Percentiles rank a stretch among this genome's conserved stretches.
Evolutionary conservation across 805 yeast genomes (phyloP).

Genomic region (Wickerhamiella brachini): DNA sequence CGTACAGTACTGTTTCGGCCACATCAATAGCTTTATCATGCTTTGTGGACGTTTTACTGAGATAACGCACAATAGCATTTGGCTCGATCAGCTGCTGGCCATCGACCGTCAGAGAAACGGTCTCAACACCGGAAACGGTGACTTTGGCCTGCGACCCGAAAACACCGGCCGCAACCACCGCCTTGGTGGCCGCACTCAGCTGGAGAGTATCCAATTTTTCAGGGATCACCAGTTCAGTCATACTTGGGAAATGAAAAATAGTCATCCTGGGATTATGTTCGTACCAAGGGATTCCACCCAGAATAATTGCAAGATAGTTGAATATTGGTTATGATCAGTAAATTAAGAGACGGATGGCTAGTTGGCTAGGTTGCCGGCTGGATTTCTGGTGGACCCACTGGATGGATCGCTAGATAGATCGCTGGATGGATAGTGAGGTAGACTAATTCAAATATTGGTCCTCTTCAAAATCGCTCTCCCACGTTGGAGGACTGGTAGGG

Average conservation of each 20-base stretch:
- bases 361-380: not conserved
- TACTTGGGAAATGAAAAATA: not conserved
- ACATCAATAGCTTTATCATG: slow-evolving; percentile 20
- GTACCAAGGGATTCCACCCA: too few species aligned
- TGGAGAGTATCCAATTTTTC: slow-evolving; percentile 10
- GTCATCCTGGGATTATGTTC: not conserved
- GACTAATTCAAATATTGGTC: not conserved
- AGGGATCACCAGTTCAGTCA: slow-evolving; percentile 15
- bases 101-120: slow-evolving; percentile 12
- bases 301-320: too few species aligned
- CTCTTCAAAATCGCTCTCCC: not conserved
- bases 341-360: too few species aligned
- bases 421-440: too few species aligned
- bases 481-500: not conserved
- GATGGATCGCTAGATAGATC: too few species aligned
- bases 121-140: slow-evolving; percentile 11
- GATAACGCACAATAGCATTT: slow-evolving; percentile 38
- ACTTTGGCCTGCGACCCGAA: slow-evolving; percentile 22
- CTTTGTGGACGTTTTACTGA: slow-evolving; percentile 14
- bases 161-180: slow-evolving; percentile 30
- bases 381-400: too few species aligned
- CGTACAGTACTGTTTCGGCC: slow-evolving; percentile 29
- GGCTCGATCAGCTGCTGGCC: slow-evolving; percentile 30
- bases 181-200: slow-evolving; percentile 23
- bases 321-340: too few species aligned